Conservation (phyloP, 2,329 filamentous ascomycete genomes). For the Scedosporium apiospermum region DNA sequence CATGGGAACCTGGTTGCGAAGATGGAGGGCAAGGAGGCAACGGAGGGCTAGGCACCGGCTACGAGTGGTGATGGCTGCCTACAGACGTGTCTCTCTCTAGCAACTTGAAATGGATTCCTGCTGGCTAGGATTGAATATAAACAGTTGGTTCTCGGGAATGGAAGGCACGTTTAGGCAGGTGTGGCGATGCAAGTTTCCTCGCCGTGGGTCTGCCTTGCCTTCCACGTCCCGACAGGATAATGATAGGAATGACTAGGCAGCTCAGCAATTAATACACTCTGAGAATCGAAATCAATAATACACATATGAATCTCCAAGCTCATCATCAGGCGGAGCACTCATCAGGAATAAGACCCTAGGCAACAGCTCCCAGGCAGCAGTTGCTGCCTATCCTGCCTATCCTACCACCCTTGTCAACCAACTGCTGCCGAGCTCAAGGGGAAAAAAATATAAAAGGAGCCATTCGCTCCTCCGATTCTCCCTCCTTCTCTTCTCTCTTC, state of each 20-base stretch:
- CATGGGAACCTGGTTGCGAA: slow-evolving; percentile 35
- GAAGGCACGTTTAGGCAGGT: no score
- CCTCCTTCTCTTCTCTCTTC: slow-evolving; percentile 9
- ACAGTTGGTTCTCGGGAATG: no score
- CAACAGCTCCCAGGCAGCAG: slow-evolving; percentile 1
- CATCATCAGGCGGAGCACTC: no score
- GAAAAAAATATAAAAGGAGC: neutral
- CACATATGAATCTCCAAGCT: no score
- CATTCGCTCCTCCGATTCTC: neutral
- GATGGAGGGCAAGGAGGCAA: slow-evolving; percentile 21
- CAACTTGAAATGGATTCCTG: neutral
- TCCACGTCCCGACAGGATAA: no score
- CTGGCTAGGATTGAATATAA: no score
- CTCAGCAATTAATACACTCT: no score
- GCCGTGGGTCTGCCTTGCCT: no score
- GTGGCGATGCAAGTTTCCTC: no score
- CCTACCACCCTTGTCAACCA: neutral
- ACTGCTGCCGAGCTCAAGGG: neutral
- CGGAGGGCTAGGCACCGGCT: neutral
- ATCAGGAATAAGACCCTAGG: neutral
- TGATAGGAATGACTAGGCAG: no score
- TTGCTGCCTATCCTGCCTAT: neutral
- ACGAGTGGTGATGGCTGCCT: neutral
- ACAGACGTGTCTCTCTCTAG: no score
- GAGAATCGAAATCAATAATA: no score